A percentile compares a stretch with the other conserved stretches of the same genome.
phyloP scores from a whole-genome alignment of 2,329 filamentous ascomycete genomes.

The Fusarium guadeloupense region DNA sequence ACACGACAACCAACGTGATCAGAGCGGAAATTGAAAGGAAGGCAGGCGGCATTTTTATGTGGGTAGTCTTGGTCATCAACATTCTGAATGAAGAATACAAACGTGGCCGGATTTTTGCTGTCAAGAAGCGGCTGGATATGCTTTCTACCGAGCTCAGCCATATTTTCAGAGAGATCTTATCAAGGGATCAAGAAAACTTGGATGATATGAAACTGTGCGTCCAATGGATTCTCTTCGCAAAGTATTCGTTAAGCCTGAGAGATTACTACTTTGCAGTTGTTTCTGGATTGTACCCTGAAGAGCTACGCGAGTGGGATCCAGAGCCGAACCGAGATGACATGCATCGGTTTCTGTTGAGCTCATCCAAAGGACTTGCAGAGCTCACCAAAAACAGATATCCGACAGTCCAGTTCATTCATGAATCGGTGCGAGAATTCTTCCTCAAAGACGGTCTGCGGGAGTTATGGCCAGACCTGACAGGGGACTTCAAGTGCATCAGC shows the following conservation, averaged over 20 bases:
- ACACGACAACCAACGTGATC: not conserved
- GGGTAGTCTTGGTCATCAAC: slow-evolving; percentile 52
- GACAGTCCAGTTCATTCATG: slow-evolving; percentile 60
- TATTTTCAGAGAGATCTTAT: slow-evolving; percentile 62
- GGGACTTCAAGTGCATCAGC: not conserved
- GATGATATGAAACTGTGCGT: slow-evolving; percentile 56
- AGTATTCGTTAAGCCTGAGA: slow-evolving; percentile 51
- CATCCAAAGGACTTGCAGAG: slow-evolving; percentile 59
- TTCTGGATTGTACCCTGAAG: slow-evolving; percentile 8
- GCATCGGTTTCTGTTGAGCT: slow-evolving; percentile 48
- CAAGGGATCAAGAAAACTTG: slow-evolving; percentile 54
- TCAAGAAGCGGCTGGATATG: slow-evolving; percentile 44
- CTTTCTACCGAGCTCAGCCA: slow-evolving; percentile 54
- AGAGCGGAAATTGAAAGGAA: slow-evolving; percentile 46
- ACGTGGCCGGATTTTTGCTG: slow-evolving; percentile 35
- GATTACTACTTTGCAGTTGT: slow-evolving; percentile 53
- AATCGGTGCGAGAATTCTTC: slow-evolving; percentile 59
- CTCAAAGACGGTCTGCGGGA: slow-evolving; percentile 46
- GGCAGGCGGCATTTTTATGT: slow-evolving; percentile 55
- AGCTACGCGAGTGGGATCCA: slow-evolving; percentile 27
- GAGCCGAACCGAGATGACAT: slow-evolving; percentile 41
- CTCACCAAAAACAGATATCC: slow-evolving; percentile 41
- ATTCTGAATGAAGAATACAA: slow-evolving; percentile 51
- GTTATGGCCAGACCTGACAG: slow-evolving; percentile 22
- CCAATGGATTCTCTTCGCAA: slow-evolving; percentile 62